Evolutionary conservation across 169 alveolate genomes (phyloP), one percentile per base, ranked within the genome.

Genomic region (Cryptosporidium ryanae): DNA sequence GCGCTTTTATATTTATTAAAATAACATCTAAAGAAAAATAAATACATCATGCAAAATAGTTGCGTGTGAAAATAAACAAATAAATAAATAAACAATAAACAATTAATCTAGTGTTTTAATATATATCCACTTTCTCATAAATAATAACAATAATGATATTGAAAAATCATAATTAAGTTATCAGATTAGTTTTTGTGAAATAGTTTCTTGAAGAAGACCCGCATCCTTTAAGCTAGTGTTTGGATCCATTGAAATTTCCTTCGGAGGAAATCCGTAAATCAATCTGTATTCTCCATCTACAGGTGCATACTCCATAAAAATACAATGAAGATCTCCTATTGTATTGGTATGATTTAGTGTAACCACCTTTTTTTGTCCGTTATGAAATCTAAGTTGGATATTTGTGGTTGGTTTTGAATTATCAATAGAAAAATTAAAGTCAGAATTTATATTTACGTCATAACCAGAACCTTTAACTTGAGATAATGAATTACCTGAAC

Each of bases 211-310:
- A 1, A 90, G 81, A 17, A 90, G 55, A 5, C 93, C 93, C 5
- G 93, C 93, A 25, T 84, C 91, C 64, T 76, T 66, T 46, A 90
- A 7, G 1, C 91, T 90, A 48, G 91, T 65, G 12, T 46, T 29
- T 21, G 82, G 84, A 50, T 70, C 65, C 6, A 63, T 46, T 29
- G 76, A 31, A 34, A 90, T 82, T 64, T 61, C 84, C 49, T 91
- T 93, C 1, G 96, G 96, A 31, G 97, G 97, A 82, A 94, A 94
- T 0, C 96, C 97, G 44, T 84, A 89, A 13, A 92, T 71, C 1
- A 94, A 84, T 23, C 90, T 66, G 84, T 90, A 94, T n/a, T 90
- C 91, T 2, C 97, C 96, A 54, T 92, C 94, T 43, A 94, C 95
- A 12, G 97, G 97, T 1, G 97, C 97, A 12, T 94, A 93, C 44